Evolutionary conservation across 2,329 filamentous ascomycete species (phyloP).

Genomic region (Capronia epimyces): DNA sequence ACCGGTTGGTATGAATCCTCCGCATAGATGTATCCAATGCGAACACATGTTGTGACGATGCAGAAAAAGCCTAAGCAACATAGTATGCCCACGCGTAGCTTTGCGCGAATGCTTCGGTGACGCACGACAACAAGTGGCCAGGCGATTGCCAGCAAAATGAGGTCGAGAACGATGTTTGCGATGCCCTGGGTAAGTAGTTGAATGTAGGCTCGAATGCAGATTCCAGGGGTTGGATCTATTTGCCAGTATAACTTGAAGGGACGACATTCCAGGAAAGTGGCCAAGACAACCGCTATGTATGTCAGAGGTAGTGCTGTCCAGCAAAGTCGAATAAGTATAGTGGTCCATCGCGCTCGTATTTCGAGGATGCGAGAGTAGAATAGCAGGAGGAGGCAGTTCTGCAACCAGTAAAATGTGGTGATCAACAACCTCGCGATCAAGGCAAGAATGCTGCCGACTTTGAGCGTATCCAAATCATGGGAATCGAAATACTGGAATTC

Average conservation of each 20-base stretch:
- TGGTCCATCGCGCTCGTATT: conserved; percentile 23
- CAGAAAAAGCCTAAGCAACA: conserved; percentile 40
- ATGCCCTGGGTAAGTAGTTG: conserved; percentile 35
- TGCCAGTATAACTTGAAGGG: conserved; percentile 55
- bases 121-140: conserved; percentile 30
- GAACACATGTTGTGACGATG: conserved; percentile 38
- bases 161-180: conserved; percentile 34
- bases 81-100: conserved; percentile 33
- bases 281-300: conserved; percentile 34
- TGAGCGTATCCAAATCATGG: conserved; percentile 28
- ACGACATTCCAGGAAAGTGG: conserved; percentile 37
- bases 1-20: conserved; percentile 35
- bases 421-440: conserved; percentile 26
- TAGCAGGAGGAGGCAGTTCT: conserved; percentile 28
- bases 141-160: conserved; percentile 32
- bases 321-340: conserved; percentile 28
- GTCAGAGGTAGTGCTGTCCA: conserved; percentile 32
- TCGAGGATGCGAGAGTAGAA: conserved; percentile 28
- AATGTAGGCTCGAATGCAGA: conserved; percentile 33
- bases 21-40: conserved; percentile 37
- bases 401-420: conserved; percentile 29
- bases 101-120: conserved; percentile 27
- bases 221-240: conserved; percentile 42
- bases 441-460: conserved; percentile 28
- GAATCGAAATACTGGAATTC: conserved; percentile 20